Evolutionary conservation across 2,329 filamentous ascomycete genomes (phyloP).

Genomic region (Xylariaceae sp.): DNA sequence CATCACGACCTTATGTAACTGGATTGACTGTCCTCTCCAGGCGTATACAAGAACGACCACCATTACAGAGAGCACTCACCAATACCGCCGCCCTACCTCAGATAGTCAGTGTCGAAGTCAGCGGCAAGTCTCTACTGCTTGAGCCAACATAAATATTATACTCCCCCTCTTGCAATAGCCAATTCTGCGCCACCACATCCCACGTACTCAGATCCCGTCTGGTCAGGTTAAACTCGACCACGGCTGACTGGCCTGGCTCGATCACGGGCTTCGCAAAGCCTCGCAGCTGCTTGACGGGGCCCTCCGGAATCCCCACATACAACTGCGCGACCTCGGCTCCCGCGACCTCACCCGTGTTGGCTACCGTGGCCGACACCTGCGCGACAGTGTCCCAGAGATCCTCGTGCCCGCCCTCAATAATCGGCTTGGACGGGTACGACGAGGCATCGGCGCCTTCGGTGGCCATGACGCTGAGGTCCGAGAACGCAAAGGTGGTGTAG

Average conservation of each 20-base stretch:
- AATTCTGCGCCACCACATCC: slow-evolving; percentile 57
- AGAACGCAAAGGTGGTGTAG: slow-evolving; percentile 64
- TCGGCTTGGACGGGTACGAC: slow-evolving; percentile 32
- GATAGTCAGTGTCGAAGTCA: slow-evolving; percentile 29
- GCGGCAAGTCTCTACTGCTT: slow-evolving; percentile 44
- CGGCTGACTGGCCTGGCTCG: slow-evolving; percentile 40
- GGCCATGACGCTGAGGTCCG: slow-evolving; percentile 30
- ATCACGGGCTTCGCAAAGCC: slow-evolving; percentile 59
- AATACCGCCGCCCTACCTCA: too few species aligned
- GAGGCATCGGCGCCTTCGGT: slow-evolving; percentile 15
- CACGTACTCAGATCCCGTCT: slow-evolving; percentile 63
- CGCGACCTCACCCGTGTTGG: slow-evolving; percentile 57
- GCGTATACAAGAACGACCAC: too few species aligned
- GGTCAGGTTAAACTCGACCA: slow-evolving; percentile 49
- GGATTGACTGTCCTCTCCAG: too few species aligned
- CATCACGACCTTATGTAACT: too few species aligned
- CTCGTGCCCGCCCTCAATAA: slow-evolving; percentile 38
- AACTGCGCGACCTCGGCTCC: slow-evolving; percentile 67
- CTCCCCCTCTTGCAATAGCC: slow-evolving; percentile 46
- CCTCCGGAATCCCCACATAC: slow-evolving; percentile 41
- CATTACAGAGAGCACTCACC: too few species aligned
- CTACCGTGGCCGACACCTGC: slow-evolving; percentile 54
- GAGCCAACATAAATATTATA: slow-evolving; percentile 41
- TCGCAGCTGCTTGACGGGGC: slow-evolving; percentile 47
- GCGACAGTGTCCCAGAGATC: slow-evolving; percentile 45